Percentiles rank a stretch among this genome's conserved stretches.
phyloP scores from a whole-genome alignment of 768 basidiomycete species.

The Candolleomyces efflorescens region DNA sequence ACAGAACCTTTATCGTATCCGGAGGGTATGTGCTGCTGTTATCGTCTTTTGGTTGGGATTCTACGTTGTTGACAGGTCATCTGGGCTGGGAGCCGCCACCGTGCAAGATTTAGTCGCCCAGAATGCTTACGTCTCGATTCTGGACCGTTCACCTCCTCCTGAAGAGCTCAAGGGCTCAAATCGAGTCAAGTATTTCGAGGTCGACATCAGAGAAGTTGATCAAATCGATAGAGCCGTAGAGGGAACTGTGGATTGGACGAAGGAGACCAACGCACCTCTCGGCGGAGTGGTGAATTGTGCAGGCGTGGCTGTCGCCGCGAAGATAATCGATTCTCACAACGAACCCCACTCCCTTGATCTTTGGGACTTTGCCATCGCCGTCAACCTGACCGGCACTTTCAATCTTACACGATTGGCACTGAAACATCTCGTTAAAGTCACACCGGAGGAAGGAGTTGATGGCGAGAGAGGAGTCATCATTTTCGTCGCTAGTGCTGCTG shows the following conservation, averaged over 20 bases:
- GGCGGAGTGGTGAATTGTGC: conserved; percentile 60
- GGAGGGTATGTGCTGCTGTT: conserved; percentile 39
- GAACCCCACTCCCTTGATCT: conserved; percentile 44
- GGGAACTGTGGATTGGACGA: conserved; percentile 34
- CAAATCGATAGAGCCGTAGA: conserved; percentile 37
- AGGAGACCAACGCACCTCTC: conserved; percentile 38
- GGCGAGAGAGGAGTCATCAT: conserved; percentile 58
- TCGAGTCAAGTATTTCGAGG: conserved; percentile 34
- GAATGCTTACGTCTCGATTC: conserved; percentile 44
- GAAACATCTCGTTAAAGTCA: conserved; percentile 43
- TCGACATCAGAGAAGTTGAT: conserved; percentile 34
- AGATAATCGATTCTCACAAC: conserved; percentile 45
- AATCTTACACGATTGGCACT: conserved; percentile 53
- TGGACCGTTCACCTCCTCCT: conserved; percentile 45
- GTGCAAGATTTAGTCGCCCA: conserved; percentile 39
- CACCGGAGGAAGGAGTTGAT: conserved; percentile 41
- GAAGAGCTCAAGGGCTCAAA: conserved; percentile 16
- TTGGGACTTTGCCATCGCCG: conserved; percentile 48
- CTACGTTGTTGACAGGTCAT: conserved; percentile 33
- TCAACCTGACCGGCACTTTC: conserved; percentile 58
- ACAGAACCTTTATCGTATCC: conserved; percentile 53
- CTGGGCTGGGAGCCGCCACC: conserved; percentile 54
- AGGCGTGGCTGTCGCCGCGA: conserved; percentile 41
- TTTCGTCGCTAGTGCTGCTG: conserved; percentile 52
- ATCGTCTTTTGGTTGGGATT: background rate